These are phyloP conservation scores for Fistulinella prunicolor DNA, from an alignment of 768 basidiomycete species.

Conservation along the genomic window DNA sequence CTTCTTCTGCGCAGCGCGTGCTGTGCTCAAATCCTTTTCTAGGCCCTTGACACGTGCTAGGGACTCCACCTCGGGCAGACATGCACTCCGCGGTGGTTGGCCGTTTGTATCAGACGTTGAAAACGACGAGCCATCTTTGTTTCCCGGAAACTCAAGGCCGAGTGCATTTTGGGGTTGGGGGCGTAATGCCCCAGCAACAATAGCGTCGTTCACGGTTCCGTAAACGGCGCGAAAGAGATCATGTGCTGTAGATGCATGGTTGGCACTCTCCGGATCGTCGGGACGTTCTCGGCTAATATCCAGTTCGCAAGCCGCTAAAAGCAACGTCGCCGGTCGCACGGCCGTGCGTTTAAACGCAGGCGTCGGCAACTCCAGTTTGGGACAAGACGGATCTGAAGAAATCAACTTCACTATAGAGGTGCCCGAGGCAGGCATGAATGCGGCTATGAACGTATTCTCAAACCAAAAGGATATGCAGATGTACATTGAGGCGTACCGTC, in stretches of 20 bases:
- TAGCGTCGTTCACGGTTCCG: conserved; percentile 20
- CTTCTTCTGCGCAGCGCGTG: conserved; percentile 11
- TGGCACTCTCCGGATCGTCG: conserved; percentile 16
- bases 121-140: neutral
- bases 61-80: neutral
- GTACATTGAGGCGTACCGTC: conserved; percentile 25
- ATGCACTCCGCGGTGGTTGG: neutral
- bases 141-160: conserved; percentile 25
- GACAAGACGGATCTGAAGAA: conserved; percentile 5
- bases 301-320: conserved; percentile 33
- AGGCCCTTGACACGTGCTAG: conserved; percentile 17
- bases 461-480: conserved; percentile 10
- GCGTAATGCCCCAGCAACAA: conserved; percentile 17
- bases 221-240: conserved; percentile 33
- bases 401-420: conserved; percentile 6
- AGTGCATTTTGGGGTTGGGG: conserved; percentile 19
- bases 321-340: conserved; percentile 28
- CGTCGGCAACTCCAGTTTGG: conserved; percentile 1
- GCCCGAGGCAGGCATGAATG: conserved; percentile 7
- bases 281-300: conserved; percentile 30
- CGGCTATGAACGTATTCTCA: conserved; percentile 14
- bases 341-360: conserved; percentile 14
- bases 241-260: conserved; percentile 22
- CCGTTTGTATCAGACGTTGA: neutral
- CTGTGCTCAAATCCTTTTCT: conserved; percentile 23